Evolutionary conservation across 352 stramenopile genomes (phyloP).

Genomic region (Globisporangium rhizosaccharum): DNA sequence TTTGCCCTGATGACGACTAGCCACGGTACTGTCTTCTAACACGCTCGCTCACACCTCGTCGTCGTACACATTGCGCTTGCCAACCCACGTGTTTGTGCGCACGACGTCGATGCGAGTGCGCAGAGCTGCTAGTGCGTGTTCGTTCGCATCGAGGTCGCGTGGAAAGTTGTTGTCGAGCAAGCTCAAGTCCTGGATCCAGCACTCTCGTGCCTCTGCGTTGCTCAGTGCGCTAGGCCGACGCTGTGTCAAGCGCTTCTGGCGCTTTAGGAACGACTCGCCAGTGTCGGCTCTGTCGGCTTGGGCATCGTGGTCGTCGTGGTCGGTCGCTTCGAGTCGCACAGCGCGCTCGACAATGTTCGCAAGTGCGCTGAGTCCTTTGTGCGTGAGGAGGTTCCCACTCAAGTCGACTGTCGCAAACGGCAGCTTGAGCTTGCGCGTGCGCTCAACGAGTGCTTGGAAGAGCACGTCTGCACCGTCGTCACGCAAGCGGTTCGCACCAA

Average conservation of each 20-base stretch:
- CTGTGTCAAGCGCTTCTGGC: constrained; percentile 4
- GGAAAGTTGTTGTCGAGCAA: constrained; percentile 74
- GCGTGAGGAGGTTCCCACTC: constrained; percentile 71
- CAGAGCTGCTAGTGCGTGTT: constrained; percentile 23
- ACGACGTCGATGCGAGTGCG: constrained; percentile 32
- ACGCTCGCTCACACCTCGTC: constrained; percentile 53
- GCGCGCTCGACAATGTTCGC: constrained; percentile 24
- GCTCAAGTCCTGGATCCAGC: constrained; percentile 44
- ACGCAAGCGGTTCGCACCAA: constrained; percentile 67
- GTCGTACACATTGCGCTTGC: constrained; percentile 72
- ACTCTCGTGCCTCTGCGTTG: no score
- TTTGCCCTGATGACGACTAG: no score
- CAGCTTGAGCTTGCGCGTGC: constrained; percentile 23
- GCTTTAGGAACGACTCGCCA: not conserved
- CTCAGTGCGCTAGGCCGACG: no score
- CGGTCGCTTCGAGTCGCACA: not conserved
- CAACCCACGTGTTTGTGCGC: constrained; percentile 58
- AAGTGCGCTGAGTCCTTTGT: constrained; percentile 35
- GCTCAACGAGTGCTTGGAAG: constrained; percentile 43
- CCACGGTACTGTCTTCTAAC: no score
- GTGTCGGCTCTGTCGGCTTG: no score
- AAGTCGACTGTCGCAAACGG: constrained; percentile 52
- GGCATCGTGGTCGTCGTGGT: not conserved
- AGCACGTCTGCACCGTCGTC: constrained; percentile 45
- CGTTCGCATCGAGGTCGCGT: constrained; percentile 18